Conservation (phyloP, 805 yeast genomes). For the Zygotorulaspora sp. region DNA sequence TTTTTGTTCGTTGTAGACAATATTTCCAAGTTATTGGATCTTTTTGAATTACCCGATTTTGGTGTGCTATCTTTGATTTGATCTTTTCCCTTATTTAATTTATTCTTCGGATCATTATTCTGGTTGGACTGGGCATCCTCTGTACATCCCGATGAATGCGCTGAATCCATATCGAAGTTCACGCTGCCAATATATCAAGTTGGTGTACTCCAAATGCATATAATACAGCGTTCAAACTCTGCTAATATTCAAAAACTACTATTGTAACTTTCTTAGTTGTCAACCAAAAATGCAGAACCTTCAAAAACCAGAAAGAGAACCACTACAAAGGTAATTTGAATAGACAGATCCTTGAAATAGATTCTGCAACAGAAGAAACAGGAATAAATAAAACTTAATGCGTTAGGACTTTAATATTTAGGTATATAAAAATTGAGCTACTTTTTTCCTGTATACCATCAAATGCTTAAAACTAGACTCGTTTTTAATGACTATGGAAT, state of each 20-base stretch:
- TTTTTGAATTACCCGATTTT: neutral
- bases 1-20: constrained; percentile 7
- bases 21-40: neutral
- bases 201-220: neutral
- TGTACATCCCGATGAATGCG: neutral
- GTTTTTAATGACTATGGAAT: neutral
- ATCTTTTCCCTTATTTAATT: neutral
- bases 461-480: neutral
- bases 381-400: neutral
- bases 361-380: neutral
- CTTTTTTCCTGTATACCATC: neutral
- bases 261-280: too few species aligned
- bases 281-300: too few species aligned
- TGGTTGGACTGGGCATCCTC: neutral
- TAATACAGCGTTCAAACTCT: neutral
- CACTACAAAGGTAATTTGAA: too few species aligned
- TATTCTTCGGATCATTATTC: neutral
- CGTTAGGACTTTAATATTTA: neutral
- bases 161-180: neutral
- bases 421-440: neutral
- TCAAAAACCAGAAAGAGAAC: too few species aligned
- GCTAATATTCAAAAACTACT: too few species aligned
- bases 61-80: neutral
- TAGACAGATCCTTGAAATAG: too few species aligned
- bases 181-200: neutral